Evolutionary conservation across 2,329 filamentous ascomycete species (phyloP).

Genomic region (Pseudomassariella vexata): DNA sequence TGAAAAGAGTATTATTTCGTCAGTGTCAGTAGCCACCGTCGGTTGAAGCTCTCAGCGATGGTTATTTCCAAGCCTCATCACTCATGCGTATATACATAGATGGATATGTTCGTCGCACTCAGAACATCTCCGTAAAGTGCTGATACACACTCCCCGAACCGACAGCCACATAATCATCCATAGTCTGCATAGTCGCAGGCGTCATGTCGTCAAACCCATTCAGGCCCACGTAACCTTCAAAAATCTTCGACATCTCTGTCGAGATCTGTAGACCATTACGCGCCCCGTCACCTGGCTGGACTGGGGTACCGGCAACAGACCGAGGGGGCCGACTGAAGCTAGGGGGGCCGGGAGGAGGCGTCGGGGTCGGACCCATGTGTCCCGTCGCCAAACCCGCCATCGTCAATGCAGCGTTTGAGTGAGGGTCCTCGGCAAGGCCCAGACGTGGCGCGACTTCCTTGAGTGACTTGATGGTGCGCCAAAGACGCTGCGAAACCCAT

Average conservation of each 20-base stretch:
- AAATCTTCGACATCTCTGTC: constrained; percentile 47
- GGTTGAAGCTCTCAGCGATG: no score
- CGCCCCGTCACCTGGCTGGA: constrained; percentile 11
- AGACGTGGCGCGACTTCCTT: constrained; percentile 68
- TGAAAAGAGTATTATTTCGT: no score
- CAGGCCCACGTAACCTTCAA: constrained; percentile 30
- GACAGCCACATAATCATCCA: constrained; percentile 5
- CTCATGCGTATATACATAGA: no score
- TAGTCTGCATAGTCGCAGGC: constrained; percentile 3
- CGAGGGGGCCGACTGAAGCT: constrained; percentile 7
- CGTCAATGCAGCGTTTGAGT: constrained; percentile 45
- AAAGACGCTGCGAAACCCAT: constrained; percentile 66
- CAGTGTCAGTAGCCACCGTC: no score
- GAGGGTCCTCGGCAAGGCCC: constrained; percentile 51
- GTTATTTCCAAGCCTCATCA: no score
- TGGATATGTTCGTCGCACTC: no score
- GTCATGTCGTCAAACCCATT: constrained; percentile 6
- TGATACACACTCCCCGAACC: constrained; percentile 15
- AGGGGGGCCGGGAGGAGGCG: constrained; percentile 4
- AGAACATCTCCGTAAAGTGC: constrained; percentile 23
- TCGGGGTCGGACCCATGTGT: constrained; percentile 17
- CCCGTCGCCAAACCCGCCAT: constrained; percentile 49
- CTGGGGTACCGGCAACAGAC: constrained; percentile 7
- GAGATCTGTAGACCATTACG: constrained; percentile 45
- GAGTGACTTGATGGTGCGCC: constrained; percentile 65